Evolutionary conservation across 306 rosid genomes (phyloP).

Genomic region (Rubus idaeus): DNA sequence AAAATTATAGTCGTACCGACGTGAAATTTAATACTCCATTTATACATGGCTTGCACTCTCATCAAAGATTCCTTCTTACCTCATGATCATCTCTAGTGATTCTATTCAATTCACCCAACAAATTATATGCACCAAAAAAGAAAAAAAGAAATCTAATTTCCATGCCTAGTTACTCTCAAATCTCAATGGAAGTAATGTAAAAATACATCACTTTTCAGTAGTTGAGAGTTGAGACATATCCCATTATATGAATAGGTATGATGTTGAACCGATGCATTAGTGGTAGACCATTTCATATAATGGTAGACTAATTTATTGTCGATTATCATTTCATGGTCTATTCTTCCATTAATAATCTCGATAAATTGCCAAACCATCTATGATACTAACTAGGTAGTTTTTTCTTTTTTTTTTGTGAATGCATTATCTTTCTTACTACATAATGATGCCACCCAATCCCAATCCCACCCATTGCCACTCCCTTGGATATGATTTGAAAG

Average conservation of each 20-base stretch:
- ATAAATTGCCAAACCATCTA: too few species aligned
- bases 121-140: not conserved
- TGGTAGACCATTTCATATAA: not conserved
- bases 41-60: slow-evolving; percentile 24
- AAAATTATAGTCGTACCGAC: slow-evolving; percentile 27
- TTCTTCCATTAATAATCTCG: too few species aligned
- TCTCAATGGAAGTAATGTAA: not conserved
- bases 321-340: too few species aligned
- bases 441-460: not conserved
- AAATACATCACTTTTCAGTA: not conserved
- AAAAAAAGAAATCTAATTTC: not conserved
- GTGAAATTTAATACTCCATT: slow-evolving; percentile 1
- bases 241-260: too few species aligned
- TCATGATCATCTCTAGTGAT: not conserved
- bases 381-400: not conserved
- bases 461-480: not conserved
- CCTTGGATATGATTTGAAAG: not conserved
- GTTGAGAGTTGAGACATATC: not conserved
- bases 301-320: too few species aligned
- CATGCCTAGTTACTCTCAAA: not conserved
- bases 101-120: not conserved
- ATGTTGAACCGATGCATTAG: not conserved
- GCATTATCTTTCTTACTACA: not conserved
- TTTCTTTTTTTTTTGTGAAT: too few species aligned
- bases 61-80: slow-evolving; percentile 32